Evolutionary conservation across 2,329 filamentous ascomycete species (phyloP).

Genomic region (Myriosclerotinia duriaeana): DNA sequence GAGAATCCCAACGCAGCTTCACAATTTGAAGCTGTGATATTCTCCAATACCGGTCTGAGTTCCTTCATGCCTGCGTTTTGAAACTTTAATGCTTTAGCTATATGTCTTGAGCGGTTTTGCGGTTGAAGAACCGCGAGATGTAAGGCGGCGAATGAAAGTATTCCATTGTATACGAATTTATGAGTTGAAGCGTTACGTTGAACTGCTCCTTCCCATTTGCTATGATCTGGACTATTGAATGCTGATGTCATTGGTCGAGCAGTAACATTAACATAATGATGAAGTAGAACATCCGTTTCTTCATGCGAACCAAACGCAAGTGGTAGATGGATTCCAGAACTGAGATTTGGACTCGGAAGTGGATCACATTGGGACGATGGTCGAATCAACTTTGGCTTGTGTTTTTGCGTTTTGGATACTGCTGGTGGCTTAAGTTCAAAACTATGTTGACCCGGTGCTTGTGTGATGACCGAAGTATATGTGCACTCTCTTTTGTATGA

Average conservation of each 20-base stretch:
- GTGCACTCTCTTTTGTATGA: constrained; percentile 21
- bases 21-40: constrained; percentile 2
- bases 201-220: constrained; percentile 13
- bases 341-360: background rate
- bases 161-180: constrained; percentile 21
- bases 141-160: constrained; percentile 17
- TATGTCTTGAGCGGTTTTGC: background rate
- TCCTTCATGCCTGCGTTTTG: constrained; percentile 14
- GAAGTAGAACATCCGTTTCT: constrained; percentile 13
- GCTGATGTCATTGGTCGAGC: constrained; percentile 8
- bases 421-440: constrained; percentile 14
- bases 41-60: background rate
- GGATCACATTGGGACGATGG: constrained; percentile 1
- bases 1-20: constrained; percentile 18
- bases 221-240: constrained; percentile 16
- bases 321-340: background rate
- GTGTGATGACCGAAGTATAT: constrained; percentile 15
- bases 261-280: constrained; percentile 18
- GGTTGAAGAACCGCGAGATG: constrained; percentile 16
- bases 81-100: constrained; percentile 11
- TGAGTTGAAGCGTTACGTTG: constrained; percentile 5
- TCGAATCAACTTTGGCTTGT: background rate
- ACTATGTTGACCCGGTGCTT: constrained; percentile 17
- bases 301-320: background rate
- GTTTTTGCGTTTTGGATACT: background rate